A percentile compares a stretch with the other conserved stretches of the same genome.
Evolutionary conservation across 1,284 basidiomycete species (phyloP).

Genomic region (Caloboletus firmus): DNA sequence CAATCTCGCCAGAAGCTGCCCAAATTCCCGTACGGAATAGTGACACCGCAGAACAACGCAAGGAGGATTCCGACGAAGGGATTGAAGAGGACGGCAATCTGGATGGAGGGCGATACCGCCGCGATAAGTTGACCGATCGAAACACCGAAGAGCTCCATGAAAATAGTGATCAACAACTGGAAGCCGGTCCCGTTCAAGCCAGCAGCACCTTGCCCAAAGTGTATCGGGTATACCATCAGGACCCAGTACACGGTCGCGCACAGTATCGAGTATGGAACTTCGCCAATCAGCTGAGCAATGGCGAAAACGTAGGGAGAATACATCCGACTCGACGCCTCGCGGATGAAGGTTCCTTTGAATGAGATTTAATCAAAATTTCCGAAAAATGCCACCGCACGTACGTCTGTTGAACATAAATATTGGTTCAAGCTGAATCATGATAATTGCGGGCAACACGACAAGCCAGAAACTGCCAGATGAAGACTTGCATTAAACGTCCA

Average conservation of each 20-base stretch:
- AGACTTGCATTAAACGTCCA: neutral
- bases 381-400: conserved; percentile 26
- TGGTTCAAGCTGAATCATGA: conserved; percentile 83
- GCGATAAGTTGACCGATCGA: conserved; percentile 76
- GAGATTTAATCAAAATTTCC: neutral
- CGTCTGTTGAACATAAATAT: conserved; percentile 82
- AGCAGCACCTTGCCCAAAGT: conserved; percentile 64
- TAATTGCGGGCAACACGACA: conserved; percentile 69
- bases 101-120: conserved; percentile 72
- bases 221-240: conserved; percentile 74
- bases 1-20: conserved; percentile 74
- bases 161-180: conserved; percentile 68
- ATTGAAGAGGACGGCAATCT: conserved; percentile 80
- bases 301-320: conserved; percentile 84
- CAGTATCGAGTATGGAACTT: conserved; percentile 76
- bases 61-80: conserved; percentile 74
- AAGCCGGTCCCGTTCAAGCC: conserved; percentile 71
- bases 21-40: conserved; percentile 71
- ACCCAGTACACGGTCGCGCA: conserved; percentile 80
- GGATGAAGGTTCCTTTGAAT: conserved; percentile 54
- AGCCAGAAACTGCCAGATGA: conserved; percentile 58
- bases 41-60: conserved; percentile 78
- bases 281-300: conserved; percentile 77
- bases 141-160: conserved; percentile 77
- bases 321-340: conserved; percentile 74